Evolutionary conservation across 768 basidiomycete species (phyloP), one percentile per base, ranked within the genome.

Genomic region (Gautieria morchelliformis): DNA sequence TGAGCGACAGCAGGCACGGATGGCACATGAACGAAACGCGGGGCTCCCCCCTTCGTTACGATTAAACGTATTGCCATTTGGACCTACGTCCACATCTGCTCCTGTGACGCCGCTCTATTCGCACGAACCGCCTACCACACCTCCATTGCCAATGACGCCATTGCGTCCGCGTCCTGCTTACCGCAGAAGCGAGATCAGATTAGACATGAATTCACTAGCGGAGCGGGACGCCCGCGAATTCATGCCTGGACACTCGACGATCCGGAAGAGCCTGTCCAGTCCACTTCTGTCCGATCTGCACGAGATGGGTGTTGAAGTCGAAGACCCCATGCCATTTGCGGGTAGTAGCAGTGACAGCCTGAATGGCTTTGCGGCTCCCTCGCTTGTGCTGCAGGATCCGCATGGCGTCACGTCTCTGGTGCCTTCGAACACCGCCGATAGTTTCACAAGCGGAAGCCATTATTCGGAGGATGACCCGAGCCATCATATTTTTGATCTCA

Each of bases 221-320:
- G 56, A 57, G 32, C 17, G 11, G 7, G 56, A n/a, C 14, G 17
- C 56, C 9, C 45, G 32, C 4, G 56, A 49, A 19, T 49, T 57
- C 35, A n/a, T 57, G 15, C 46, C 46, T 35, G 56, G 56, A 17
- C 56, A 57, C 19, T 47, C 56, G 3, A 57, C 56, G 22, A 57
- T 57, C 46, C n/a, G 42, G 45, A 57, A 57, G 35, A 48, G 32
- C 32, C 33, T 57, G 24, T 57, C 56, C 56, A 57, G 56, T 33
- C 56, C 56, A 27, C 56, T 57, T 4, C 30, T 57, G n/a, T 57
- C 56, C n/a, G 56, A 57, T 40, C 22, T 57, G 56, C 56, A 57
- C 20, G 56, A 57, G 35, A 57, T 44, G n/a, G 56, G 46, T 15
- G 46, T 57, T n/a, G 47, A 57, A 14, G 56, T 57, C 19, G 56